phyloP scores from a whole-genome alignment of 352 stramenopile species.

The Pythium chondricola region DNA sequence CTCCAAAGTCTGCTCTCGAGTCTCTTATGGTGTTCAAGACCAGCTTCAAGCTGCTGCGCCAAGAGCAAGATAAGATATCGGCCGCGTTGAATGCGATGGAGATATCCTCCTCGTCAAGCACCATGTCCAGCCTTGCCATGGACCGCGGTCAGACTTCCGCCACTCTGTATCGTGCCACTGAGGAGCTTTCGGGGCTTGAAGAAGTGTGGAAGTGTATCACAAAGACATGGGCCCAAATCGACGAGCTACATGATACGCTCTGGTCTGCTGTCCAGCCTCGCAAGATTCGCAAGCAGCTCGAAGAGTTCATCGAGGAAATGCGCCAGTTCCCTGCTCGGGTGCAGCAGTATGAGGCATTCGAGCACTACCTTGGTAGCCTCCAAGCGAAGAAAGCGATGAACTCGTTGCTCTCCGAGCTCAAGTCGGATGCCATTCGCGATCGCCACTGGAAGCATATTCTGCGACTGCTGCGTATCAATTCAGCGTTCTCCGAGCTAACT shows the following conservation, averaged over 20 bases:
- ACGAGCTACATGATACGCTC: constrained; percentile 91
- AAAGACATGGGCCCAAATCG: constrained; percentile 82
- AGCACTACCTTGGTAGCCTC: constrained; percentile 90
- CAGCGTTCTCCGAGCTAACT: constrained; percentile 93
- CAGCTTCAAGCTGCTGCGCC: constrained; percentile 71
- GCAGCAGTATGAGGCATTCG: constrained; percentile 98
- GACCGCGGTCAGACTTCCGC: constrained; percentile 63
- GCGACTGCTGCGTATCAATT: constrained; percentile 89
- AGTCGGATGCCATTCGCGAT: constrained; percentile 98
- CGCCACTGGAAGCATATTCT: constrained; percentile 99
- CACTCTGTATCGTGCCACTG: constrained; percentile 68
- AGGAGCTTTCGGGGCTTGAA: constrained; percentile 93
- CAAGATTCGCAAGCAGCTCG: constrained; percentile 94
- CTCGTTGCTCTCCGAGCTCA: constrained; percentile 94
- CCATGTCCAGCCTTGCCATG: constrained; percentile 57
- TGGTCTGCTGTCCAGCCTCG: constrained; percentile 93
- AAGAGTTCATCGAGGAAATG: constrained; percentile 96
- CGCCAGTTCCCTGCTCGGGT: constrained; percentile 94
- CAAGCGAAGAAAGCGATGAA: constrained; percentile 93
- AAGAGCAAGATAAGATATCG: constrained; percentile 94
- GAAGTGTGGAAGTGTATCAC: constrained; percentile 97
- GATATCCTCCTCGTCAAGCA: constrained; percentile 53
- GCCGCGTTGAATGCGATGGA: constrained; percentile 95
- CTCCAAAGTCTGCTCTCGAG: constrained; percentile 70
- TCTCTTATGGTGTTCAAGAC: constrained; percentile 82